Evolutionary conservation across 2,329 filamentous ascomycete genomes (phyloP).

Genomic region (Colletotrichum melonis): DNA sequence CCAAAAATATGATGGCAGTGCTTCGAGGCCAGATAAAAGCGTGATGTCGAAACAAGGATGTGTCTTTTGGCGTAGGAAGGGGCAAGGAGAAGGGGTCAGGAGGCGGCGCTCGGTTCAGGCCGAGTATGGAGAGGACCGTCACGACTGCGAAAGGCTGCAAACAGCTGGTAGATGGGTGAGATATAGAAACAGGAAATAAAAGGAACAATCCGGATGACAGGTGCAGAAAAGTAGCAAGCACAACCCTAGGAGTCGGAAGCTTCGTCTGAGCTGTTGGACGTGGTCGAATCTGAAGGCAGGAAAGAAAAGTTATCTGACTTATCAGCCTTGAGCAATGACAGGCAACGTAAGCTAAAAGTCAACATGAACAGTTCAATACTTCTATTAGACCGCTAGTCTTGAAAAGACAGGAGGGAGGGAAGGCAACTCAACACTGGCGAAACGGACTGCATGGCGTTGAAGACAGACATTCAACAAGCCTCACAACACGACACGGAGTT

Average conservation of each 20-base stretch:
- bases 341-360: neutral
- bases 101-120: constrained; percentile 11
- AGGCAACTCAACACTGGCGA: neutral
- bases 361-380: neutral
- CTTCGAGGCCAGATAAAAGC: neutral
- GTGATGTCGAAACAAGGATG: constrained; percentile 31
- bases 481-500: constrained; percentile 1
- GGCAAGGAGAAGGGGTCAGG: constrained; percentile 21
- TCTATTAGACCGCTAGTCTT: neutral
- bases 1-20: neutral
- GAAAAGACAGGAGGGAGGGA: neutral
- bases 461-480: neutral
- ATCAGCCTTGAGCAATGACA: neutral
- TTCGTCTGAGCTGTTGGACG: neutral
- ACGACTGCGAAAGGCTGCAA: neutral
- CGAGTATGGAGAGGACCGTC: neutral
- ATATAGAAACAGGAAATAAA: neutral
- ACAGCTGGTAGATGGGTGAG: neutral
- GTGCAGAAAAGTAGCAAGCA: neutral
- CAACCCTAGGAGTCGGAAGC: neutral
- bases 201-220: neutral
- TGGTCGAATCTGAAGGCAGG: neutral
- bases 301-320: neutral
- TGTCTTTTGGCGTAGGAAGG: constrained; percentile 24
- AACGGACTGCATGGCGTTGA: constrained; percentile 13